Conservation (phyloP, 2,329 filamentous ascomycete genomes). For the Dactylellina parvicollis region DNA sequence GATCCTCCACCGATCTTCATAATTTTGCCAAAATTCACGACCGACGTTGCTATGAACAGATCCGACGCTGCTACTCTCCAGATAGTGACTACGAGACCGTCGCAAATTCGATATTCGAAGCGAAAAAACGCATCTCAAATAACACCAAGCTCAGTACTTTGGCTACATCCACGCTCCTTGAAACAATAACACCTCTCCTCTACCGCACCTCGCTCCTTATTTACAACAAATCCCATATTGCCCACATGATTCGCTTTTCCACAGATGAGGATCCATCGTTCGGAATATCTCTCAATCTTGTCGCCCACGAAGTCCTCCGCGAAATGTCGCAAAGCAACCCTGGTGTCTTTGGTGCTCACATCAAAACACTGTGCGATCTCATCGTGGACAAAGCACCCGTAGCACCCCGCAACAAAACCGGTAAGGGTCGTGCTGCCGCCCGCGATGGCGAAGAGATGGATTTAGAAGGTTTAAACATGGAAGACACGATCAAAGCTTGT, state of each 20-base stretch:
- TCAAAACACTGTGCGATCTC: constrained; percentile 88
- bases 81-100: constrained; percentile 94
- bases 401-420: constrained; percentile 58
- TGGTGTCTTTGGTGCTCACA: constrained; percentile 89
- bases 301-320: constrained; percentile 85
- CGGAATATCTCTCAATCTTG: constrained; percentile 66
- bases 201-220: constrained; percentile 85
- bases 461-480: constrained; percentile 67
- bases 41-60: constrained; percentile 85
- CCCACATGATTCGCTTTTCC: constrained; percentile 86
- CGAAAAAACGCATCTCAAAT: constrained; percentile 80
- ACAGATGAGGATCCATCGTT: constrained; percentile 78
- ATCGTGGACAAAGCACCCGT: constrained; percentile 80
- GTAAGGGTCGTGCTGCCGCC: constrained; percentile 65
- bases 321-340: constrained; percentile 91
- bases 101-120: constrained; percentile 86
- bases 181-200: constrained; percentile 82
- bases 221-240: constrained; percentile 93
- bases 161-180: constrained; percentile 66
- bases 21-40: constrained; percentile 93
- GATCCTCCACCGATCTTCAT: constrained; percentile 79
- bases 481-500: constrained; percentile 92
- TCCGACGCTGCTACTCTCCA: constrained; percentile 83
- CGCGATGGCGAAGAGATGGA: constrained; percentile 67
- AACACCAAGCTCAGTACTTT: constrained; percentile 64